Conservation (phyloP, 2,329 filamentous ascomycete genomes). For the Pyricularia sp. region DNA sequence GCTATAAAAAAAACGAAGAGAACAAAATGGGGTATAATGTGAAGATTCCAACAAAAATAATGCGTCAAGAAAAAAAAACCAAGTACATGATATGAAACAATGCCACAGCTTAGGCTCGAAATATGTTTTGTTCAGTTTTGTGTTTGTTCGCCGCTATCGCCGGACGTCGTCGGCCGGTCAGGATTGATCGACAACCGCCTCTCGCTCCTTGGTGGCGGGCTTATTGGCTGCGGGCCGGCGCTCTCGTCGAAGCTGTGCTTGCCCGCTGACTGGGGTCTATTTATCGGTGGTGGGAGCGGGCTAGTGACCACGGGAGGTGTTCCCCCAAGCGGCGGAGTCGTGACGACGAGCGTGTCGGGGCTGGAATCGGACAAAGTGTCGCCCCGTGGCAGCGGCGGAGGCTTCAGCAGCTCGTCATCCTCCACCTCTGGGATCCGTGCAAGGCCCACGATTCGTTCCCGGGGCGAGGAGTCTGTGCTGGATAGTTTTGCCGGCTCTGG, state of each 20-base stretch:
- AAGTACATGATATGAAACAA: background rate
- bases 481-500: background rate
- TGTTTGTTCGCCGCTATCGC: background rate
- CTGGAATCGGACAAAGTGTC: slow-evolving; percentile 7
- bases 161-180: background rate
- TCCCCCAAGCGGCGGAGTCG: slow-evolving; percentile 10
- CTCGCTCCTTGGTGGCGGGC: background rate
- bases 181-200: background rate
- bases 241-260: background rate
- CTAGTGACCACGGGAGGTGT: slow-evolving; percentile 2
- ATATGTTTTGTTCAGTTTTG: background rate
- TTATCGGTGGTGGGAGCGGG: background rate
- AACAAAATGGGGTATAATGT: background rate
- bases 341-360: slow-evolving; percentile 14
- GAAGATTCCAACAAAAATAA: background rate
- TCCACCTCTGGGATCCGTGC: background rate
- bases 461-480: background rate
- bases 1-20: background rate
- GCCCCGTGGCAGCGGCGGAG: background rate
- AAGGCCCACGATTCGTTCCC: background rate
- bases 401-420: slow-evolving; percentile 1
- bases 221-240: background rate
- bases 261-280: background rate
- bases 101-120: background rate
- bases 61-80: background rate